phyloP scores from a whole-genome alignment of 352 stramenopile species.

The Pythium dissotocum region DNA sequence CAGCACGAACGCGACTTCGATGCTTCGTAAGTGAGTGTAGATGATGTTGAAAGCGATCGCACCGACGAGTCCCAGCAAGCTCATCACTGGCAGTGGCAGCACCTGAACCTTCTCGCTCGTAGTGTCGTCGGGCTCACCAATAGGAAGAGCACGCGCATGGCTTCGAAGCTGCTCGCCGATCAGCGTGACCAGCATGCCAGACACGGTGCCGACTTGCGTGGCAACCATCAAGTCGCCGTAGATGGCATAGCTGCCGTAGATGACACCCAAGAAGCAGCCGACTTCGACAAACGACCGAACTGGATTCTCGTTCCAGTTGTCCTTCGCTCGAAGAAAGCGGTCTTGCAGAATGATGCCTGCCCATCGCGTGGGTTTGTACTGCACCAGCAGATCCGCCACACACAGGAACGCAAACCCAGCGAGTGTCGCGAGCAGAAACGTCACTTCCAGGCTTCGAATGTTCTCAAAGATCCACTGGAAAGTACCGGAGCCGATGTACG shows the following conservation, averaged over 20 bases:
- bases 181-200: slow-evolving; percentile 77
- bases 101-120: slow-evolving; percentile 66
- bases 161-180: slow-evolving; percentile 76
- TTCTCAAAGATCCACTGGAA: slow-evolving; percentile 91
- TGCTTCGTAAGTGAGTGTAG: slow-evolving; percentile 79
- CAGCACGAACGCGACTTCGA: slow-evolving; percentile 81
- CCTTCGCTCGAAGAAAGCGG: slow-evolving; percentile 67
- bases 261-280: slow-evolving; percentile 84
- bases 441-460: slow-evolving; percentile 82
- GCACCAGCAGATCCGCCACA: slow-evolving; percentile 62
- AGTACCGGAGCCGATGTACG: slow-evolving; percentile 82
- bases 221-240: slow-evolving; percentile 78
- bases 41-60: slow-evolving; percentile 88
- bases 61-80: slow-evolving; percentile 70
- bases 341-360: slow-evolving; percentile 85
- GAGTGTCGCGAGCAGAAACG: slow-evolving; percentile 69
- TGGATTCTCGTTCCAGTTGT: slow-evolving; percentile 75
- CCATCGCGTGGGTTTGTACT: slow-evolving; percentile 47
- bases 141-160: slow-evolving; percentile 43
- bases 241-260: slow-evolving; percentile 87
- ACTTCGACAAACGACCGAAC: slow-evolving; percentile 86
- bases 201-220: slow-evolving; percentile 81
- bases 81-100: slow-evolving; percentile 81
- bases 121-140: slow-evolving; percentile 30
- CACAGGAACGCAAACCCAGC: slow-evolving; percentile 85